phyloP scores from a whole-genome alignment of 345 rosid genomes.

The Eucalyptus viminalis region DNA sequence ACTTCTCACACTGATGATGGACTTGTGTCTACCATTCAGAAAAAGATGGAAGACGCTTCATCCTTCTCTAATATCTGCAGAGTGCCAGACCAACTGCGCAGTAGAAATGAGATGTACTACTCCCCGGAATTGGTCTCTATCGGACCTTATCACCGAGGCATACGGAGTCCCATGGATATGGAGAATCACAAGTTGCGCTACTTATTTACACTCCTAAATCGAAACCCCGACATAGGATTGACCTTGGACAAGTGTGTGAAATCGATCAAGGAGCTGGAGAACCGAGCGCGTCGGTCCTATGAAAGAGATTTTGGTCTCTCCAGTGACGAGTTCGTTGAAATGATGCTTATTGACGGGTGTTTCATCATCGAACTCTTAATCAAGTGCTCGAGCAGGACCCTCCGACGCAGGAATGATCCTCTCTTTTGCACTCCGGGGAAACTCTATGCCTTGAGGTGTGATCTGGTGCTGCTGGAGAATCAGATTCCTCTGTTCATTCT shows the following conservation, averaged over 20 bases:
- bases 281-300: conserved; percentile 20
- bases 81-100: not conserved
- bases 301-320: not conserved
- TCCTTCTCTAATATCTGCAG: conserved; percentile 13
- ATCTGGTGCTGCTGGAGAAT: conserved; percentile 39
- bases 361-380: conserved; percentile 39
- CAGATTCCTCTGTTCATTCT: conserved; percentile 46
- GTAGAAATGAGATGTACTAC: not conserved
- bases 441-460: conserved; percentile 26
- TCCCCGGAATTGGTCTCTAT: conserved; percentile 24
- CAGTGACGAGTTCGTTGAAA: conserved; percentile 16
- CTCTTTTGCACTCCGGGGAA: conserved; percentile 22
- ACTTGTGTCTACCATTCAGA: conserved; percentile 11
- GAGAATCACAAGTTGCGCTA: conserved; percentile 41
- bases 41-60: conserved; percentile 18
- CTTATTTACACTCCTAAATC: conserved; percentile 20
- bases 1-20: not conserved
- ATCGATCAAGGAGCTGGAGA: conserved; percentile 22
- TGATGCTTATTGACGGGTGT: conserved; percentile 36
- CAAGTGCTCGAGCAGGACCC: conserved; percentile 10
- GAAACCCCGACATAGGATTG: conserved; percentile 15
- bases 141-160: conserved; percentile 24
- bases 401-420: conserved; percentile 29
- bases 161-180: not conserved
- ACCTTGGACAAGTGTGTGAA: conserved; percentile 19